These are phyloP conservation scores for Rhizophlyctis rosea DNA, from an alignment of 192 early-diverging fungal genomes.

Conservation along the genomic window DNA sequence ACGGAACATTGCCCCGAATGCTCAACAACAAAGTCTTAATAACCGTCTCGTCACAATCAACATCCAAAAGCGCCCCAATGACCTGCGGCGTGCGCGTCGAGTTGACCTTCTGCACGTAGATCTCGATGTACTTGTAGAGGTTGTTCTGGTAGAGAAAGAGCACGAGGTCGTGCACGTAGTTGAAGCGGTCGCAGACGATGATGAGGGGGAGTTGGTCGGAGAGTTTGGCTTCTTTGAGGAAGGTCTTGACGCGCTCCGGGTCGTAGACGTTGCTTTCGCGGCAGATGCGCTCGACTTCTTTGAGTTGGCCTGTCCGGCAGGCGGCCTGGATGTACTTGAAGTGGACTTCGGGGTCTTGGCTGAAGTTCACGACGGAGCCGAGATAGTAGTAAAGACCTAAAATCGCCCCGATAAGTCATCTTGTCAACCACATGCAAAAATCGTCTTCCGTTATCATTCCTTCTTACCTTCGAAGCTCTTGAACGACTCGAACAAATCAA, in stretches of 20 bases:
- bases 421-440: no score
- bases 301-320: conserved; percentile 85
- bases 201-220: conserved; percentile 96
- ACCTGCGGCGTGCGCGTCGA: conserved; percentile 89
- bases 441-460: no score
- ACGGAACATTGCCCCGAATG: conserved; percentile 74
- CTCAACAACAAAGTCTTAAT: conserved; percentile 90
- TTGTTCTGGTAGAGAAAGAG: conserved; percentile 94
- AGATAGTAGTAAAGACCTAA: conserved; percentile 92
- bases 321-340: conserved; percentile 99
- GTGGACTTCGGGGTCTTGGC: conserved; percentile 90
- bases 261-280: conserved; percentile 96
- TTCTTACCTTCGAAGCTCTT: conserved; percentile 82
- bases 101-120: conserved; percentile 99
- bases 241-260: conserved; percentile 98
- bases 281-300: conserved; percentile 97
- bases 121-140: conserved; percentile 93
- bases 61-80: conserved; percentile 94
- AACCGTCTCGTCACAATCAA: conserved; percentile 93
- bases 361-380: conserved; percentile 93
- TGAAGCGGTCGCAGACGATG: conserved; percentile 96
- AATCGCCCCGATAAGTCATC: no score
- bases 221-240: conserved; percentile 95
- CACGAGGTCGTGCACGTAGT: conserved; percentile 97
- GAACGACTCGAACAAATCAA: conserved; percentile 87